These are phyloP conservation scores for Ricinus communis DNA, from an alignment of 345 rosid genomes.

Conservation along the genomic window DNA sequence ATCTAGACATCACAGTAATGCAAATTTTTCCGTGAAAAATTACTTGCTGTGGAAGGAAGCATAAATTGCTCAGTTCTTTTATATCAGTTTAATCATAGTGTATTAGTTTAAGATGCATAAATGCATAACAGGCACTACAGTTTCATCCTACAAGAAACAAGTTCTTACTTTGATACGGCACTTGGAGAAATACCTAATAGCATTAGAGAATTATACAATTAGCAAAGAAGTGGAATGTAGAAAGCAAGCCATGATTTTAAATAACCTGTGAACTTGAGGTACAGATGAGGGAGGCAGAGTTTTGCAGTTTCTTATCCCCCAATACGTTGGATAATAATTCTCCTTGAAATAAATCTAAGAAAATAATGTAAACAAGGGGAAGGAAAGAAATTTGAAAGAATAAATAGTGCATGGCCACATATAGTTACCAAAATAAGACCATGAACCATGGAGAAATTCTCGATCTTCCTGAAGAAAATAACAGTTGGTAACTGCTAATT, in stretches of 20 bases:
- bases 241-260: neutral
- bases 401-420: too few relatives aligned
- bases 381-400: neutral
- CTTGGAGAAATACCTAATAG: neutral
- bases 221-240: neutral
- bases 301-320: neutral
- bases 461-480: neutral
- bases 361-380: neutral
- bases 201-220: neutral
- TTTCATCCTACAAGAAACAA: neutral
- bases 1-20: neutral
- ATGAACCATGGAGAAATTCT: neutral
- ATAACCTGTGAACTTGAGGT: neutral
- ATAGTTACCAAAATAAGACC: too few relatives aligned
- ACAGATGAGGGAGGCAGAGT: neutral
- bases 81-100: neutral
- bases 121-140: conserved; percentile 4
- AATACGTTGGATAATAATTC: neutral
- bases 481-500: neutral
- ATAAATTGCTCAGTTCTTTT: neutral
- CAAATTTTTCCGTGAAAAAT: neutral
- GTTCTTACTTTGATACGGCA: neutral
- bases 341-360: neutral
- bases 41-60: neutral
- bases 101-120: conserved; percentile 5